Evolutionary conservation across 768 basidiomycete genomes (phyloP).

Genomic region (Lactarius indigo): DNA sequence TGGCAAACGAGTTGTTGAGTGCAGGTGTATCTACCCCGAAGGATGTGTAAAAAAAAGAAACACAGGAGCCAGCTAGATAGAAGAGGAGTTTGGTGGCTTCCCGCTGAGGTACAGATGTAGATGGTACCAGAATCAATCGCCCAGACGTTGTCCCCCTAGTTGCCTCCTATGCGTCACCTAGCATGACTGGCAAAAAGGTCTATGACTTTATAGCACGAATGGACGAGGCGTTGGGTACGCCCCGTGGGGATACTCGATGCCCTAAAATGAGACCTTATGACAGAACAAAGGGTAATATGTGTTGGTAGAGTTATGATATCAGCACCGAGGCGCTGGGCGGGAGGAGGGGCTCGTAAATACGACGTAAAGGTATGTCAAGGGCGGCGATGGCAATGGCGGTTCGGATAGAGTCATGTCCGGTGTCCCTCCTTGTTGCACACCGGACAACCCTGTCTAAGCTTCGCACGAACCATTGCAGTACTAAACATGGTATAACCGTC

Average conservation of each 20-base stretch:
- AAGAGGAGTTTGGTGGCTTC: background rate
- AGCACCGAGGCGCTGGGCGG: background rate
- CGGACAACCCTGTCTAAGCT: conserved; percentile 68
- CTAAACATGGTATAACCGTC: conserved; percentile 35
- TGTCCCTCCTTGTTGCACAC: conserved; percentile 66
- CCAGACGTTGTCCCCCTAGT: background rate
- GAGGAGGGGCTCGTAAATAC: background rate
- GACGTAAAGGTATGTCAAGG: background rate
- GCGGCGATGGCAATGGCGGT: background rate
- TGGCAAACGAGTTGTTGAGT: background rate
- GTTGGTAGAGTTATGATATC: background rate
- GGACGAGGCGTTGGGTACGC: background rate
- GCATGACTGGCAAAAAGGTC: background rate
- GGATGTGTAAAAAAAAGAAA: background rate
- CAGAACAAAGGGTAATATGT: background rate
- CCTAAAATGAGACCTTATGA: background rate
- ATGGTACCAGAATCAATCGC: background rate
- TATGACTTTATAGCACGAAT: background rate
- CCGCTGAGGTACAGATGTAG: background rate
- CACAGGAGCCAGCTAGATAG: background rate
- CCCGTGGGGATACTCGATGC: background rate
- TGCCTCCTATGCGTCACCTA: background rate
- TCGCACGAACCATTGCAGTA: conserved; percentile 65
- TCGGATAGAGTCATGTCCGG: conserved; percentile 28
- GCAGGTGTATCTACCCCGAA: background rate